A percentile compares a stretch with the other conserved stretches of the same genome.
phyloP scores from a whole-genome alignment of 441 rosid genomes.

The Mallotus repandus region DNA sequence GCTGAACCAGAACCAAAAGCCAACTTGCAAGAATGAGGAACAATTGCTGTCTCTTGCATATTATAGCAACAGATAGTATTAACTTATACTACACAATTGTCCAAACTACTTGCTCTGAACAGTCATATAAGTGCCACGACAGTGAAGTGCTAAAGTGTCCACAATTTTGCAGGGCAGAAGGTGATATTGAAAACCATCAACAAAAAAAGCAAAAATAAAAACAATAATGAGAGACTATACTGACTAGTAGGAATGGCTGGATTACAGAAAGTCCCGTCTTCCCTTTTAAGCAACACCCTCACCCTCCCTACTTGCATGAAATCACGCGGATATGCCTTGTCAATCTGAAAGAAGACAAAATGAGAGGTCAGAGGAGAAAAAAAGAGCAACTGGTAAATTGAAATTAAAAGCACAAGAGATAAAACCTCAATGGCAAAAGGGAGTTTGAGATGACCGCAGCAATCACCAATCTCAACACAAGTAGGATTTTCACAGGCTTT shows the following conservation, averaged over 20 bases:
- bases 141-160: neutral
- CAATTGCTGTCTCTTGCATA: neutral
- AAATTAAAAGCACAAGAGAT: neutral
- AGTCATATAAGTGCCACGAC: neutral
- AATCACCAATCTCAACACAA: constrained; percentile 70
- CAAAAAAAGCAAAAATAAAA: neutral
- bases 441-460: constrained; percentile 67
- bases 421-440: constrained; percentile 67
- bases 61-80: no score
- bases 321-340: constrained; percentile 97
- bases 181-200: neutral
- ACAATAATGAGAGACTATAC: constrained; percentile 12
- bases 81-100: no score
- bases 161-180: neutral
- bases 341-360: constrained; percentile 44
- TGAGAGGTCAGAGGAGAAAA: neutral
- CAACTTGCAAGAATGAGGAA: neutral
- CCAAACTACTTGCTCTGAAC: neutral
- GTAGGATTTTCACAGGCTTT: constrained; percentile 84
- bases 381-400: neutral
- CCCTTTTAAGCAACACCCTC: constrained; percentile 74
- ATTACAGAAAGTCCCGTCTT: constrained; percentile 79
- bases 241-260: constrained; percentile 81
- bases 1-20: neutral
- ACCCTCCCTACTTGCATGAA: constrained; percentile 97